Evolutionary conservation across 1,284 basidiomycete genomes (phyloP), one percentile per base, ranked within the genome.

Genomic region (Athelia psychrophila): DNA sequence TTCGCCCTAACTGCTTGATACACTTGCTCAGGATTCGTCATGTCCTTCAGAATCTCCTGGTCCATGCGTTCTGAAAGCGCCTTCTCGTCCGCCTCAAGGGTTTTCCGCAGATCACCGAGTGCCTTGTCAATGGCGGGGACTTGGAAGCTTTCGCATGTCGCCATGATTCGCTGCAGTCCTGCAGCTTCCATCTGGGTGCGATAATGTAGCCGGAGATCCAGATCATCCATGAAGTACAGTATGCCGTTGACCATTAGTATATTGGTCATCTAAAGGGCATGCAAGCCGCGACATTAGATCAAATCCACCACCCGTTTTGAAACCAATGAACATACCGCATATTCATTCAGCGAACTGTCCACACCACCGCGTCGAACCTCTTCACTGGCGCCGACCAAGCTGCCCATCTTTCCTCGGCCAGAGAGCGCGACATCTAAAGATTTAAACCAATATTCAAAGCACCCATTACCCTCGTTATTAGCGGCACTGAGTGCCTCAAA

Each of bases 341-440:
- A 95, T 52, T 95, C 93, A 57, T 88, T 88, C 54, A 95, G 69
- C 40, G 79, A 82, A 35, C 76, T 80, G 55, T 88, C 84, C 40
- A 78, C 75, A 47, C 83, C 85, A 44, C 79, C 83, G 58, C 81
- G 84, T 64, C 80, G 84, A 53, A 96, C 81, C 56, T 97, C 93
- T 32, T 95, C 91, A 59, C 93, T 95, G 9, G 93, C 92, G 2
- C 97, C 96, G 8, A 99, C 96, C 47, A 91, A 71, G 64, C 91
- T 96, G 2, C 96, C 96, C 93, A 98, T 96, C 67, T 87, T 90
- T 1, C 97, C 96, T 54, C 94, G 76, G 1, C 95, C 94, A 44
- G 85, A 81, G 13, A 98, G 78, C 3, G 84, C 84, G 35, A 75
- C 74, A 61, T 95, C 91, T 55, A 96, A 76, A 1, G 88, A 87